Evolutionary conservation across 2,329 filamentous ascomycete species (phyloP).

Genomic region (Didymella arachidicola): DNA sequence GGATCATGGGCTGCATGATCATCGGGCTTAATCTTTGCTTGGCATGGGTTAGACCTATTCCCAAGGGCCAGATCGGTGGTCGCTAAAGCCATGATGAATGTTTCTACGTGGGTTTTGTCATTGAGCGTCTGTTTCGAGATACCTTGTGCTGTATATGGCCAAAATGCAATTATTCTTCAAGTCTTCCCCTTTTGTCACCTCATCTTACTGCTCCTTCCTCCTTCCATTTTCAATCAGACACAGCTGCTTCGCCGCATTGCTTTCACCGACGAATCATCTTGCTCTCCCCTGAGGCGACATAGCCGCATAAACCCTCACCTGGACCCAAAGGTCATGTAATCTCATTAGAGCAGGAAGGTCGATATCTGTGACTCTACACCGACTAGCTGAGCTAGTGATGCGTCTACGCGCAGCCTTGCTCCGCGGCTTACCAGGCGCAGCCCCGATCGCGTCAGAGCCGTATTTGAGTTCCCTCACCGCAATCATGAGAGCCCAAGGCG

Average conservation of each 20-base stretch:
- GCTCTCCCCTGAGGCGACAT: too few relatives aligned
- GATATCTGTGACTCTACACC: too few relatives aligned
- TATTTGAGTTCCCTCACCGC: neutral
- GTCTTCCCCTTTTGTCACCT: neutral
- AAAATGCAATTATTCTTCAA: neutral
- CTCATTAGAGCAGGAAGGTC: too few relatives aligned
- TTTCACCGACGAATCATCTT: too few relatives aligned
- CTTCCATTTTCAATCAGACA: too few relatives aligned
- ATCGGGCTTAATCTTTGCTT: constrained; percentile 74
- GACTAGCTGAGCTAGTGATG: neutral
- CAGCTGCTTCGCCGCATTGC: too few relatives aligned
- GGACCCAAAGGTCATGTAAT: too few relatives aligned
- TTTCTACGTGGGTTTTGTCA: neutral
- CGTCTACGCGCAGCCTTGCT: neutral
- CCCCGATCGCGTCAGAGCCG: too few relatives aligned
- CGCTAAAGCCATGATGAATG: constrained; percentile 27
- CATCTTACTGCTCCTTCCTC: neutral
- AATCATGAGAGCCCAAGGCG: neutral
- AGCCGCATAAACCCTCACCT: too few relatives aligned
- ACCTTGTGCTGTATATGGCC: constrained; percentile 9
- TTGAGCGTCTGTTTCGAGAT: constrained; percentile 21
- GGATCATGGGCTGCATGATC: constrained; percentile 81
- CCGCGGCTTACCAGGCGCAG: too few relatives aligned
- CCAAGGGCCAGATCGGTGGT: constrained; percentile 62
- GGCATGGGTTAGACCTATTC: constrained; percentile 67